Evolutionary conservation across 1,139 yeast species (phyloP).

Genomic region (Trichomonascaceae sp.): DNA sequence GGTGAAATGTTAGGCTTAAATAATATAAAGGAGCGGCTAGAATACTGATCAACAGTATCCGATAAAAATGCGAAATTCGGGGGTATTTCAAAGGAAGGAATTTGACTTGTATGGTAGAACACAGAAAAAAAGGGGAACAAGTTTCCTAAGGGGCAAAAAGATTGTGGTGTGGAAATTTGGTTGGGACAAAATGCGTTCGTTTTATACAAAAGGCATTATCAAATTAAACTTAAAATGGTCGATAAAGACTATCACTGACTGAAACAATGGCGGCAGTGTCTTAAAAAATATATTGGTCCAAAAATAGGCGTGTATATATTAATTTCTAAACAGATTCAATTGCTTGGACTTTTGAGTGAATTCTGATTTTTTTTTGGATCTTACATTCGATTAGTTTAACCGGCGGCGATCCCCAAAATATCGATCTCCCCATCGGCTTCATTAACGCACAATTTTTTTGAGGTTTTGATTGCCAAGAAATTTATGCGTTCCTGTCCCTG

Average conservation of each 20-base stretch:
- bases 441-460: neutral
- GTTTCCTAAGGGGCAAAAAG: neutral
- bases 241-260: neutral
- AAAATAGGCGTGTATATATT: neutral
- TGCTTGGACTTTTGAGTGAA: neutral
- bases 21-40: neutral
- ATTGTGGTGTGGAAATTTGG: neutral
- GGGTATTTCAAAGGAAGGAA: neutral
- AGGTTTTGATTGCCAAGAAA: neutral
- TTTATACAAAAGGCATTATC: neutral
- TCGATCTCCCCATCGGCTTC: neutral
- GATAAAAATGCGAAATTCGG: neutral
- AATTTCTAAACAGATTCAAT: too few relatives aligned
- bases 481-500: neutral
- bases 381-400: neutral
- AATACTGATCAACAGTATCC: constrained; percentile 11
- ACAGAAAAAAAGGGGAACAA: neutral
- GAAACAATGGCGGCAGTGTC: neutral
- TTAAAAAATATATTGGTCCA: neutral
- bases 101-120: neutral
- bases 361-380: neutral
- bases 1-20: neutral
- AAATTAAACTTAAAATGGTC: neutral
- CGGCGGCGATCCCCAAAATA: neutral
- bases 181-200: neutral